Percentiles rank a stretch among this genome's conserved stretches.
phyloP scores from a whole-genome alignment of 345 rosid genomes.

The Brassica carinata region DNA sequence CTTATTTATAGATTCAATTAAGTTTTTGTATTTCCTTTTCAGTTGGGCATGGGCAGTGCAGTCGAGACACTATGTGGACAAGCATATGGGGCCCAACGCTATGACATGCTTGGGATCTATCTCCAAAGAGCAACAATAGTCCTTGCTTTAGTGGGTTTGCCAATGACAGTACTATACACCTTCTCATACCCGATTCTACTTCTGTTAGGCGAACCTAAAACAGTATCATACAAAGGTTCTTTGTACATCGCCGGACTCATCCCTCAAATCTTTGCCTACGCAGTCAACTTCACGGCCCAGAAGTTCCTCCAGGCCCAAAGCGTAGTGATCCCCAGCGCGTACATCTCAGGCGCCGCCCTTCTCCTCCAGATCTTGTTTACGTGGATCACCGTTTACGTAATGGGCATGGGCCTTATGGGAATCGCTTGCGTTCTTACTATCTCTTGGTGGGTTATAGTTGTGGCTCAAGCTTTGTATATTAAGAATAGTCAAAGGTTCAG shows the following conservation, averaged over 20 bases:
- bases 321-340: conserved; percentile 66
- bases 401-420: neutral
- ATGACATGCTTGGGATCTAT: neutral
- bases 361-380: conserved; percentile 53
- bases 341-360: conserved; percentile 58
- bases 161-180: conserved; percentile 53
- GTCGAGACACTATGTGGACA: neutral
- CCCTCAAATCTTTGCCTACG: neutral
- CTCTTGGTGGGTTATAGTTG: conserved; percentile 7
- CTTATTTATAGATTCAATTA: too few species aligned
- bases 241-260: conserved; percentile 27
- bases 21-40: neutral
- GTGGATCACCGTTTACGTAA: conserved; percentile 51
- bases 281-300: conserved; percentile 47
- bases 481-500: neutral
- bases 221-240: conserved; percentile 59
- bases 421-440: conserved; percentile 7
- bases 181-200: conserved; percentile 60
- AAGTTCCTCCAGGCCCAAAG: conserved; percentile 73
- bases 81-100: neutral
- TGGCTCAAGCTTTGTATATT: neutral
- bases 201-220: conserved; percentile 56
- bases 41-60: conserved; percentile 65
- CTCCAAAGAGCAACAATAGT: conserved; percentile 44
- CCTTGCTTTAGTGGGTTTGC: conserved; percentile 57